Evolutionary conservation across 139 green algal species (phyloP).

Genomic region (Picochlorum sp.): DNA sequence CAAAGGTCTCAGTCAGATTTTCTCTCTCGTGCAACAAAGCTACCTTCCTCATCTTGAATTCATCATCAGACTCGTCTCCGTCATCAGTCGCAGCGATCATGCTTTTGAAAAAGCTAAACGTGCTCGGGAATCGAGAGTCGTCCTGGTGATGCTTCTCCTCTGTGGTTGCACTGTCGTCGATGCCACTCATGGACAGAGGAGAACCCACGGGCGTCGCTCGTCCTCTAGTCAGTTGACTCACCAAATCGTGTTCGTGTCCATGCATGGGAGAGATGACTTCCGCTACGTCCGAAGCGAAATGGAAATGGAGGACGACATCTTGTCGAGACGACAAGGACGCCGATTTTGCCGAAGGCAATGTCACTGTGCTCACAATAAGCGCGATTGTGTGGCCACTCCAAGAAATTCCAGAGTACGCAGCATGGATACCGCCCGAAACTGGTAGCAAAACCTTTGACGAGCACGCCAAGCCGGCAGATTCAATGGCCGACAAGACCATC

Average conservation of each 20-base stretch:
- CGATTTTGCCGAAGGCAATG: background rate
- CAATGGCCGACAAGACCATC: slow-evolving; percentile 7
- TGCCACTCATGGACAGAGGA: background rate
- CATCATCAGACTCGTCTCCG: background rate
- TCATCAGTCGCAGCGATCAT: background rate
- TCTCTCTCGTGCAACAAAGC: slow-evolving; percentile 12
- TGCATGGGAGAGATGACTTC: slow-evolving; percentile 19
- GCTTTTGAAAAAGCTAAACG: slow-evolving; percentile 24
- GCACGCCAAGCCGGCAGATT: slow-evolving; percentile 6
- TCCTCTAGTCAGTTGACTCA: slow-evolving; percentile 24
- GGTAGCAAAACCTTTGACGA: background rate
- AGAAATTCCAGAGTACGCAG: slow-evolving; percentile 20
- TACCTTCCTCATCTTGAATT: background rate
- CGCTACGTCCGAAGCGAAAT: slow-evolving; percentile 19
- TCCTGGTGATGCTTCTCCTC: background rate
- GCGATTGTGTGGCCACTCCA: slow-evolving; percentile 28
- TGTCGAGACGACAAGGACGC: background rate
- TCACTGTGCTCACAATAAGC: slow-evolving; percentile 11
- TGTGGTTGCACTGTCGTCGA: background rate
- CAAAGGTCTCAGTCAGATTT: background rate
- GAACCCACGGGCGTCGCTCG: slow-evolving; percentile 8
- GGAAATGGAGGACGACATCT: slow-evolving; percentile 15
- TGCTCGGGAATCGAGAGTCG: slow-evolving; percentile 11
- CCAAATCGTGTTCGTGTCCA: slow-evolving; percentile 25
- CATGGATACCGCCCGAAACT: slow-evolving; percentile 8